Percentiles rank a stretch among this genome's conserved stretches.
phyloP scores from a whole-genome alignment of 768 basidiomycete species.

The Mycena belliarum region DNA sequence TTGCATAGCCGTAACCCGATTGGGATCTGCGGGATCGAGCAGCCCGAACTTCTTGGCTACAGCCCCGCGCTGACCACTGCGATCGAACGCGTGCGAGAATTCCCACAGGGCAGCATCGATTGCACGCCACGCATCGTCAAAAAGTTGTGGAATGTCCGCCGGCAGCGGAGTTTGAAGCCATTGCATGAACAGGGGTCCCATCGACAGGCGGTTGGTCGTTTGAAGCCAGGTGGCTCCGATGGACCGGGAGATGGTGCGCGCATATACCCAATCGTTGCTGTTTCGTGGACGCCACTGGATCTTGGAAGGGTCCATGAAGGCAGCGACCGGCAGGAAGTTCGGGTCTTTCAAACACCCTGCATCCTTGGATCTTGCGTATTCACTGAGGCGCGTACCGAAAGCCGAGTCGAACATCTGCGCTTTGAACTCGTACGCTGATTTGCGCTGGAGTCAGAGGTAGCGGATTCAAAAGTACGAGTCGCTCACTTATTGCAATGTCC shows the following conservation, averaged over 20 bases:
- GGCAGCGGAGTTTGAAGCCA: not conserved
- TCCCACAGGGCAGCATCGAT: slow-evolving; percentile 4
- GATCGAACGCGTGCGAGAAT: not conserved
- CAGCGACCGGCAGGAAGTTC: not conserved
- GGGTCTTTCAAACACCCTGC: slow-evolving; percentile 7
- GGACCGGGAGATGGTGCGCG: slow-evolving; percentile 6
- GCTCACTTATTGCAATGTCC: slow-evolving; percentile 9
- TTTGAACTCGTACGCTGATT: slow-evolving; percentile 8
- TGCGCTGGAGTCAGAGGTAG: not conserved
- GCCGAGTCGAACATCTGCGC: slow-evolving; percentile 12
- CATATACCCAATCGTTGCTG: slow-evolving; percentile 11
- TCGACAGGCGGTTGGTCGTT: not conserved
- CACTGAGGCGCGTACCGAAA: slow-evolving; percentile 4
- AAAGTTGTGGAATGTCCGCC: not conserved
- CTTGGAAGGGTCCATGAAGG: slow-evolving; percentile 14
- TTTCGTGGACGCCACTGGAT: not conserved
- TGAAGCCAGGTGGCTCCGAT: slow-evolving; percentile 4
- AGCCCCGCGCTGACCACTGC: not conserved
- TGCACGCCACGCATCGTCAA: not conserved
- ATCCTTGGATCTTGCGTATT: slow-evolving; percentile 8
- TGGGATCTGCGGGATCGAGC: slow-evolving; percentile 5
- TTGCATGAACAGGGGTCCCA: not conserved
- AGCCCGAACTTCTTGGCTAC: slow-evolving; percentile 13
- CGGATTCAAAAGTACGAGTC: not conserved
- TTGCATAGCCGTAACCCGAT: not conserved